Conservation (phyloP, 768 basidiomycete genomes). For the Phaeotremella skinneri region DNA sequence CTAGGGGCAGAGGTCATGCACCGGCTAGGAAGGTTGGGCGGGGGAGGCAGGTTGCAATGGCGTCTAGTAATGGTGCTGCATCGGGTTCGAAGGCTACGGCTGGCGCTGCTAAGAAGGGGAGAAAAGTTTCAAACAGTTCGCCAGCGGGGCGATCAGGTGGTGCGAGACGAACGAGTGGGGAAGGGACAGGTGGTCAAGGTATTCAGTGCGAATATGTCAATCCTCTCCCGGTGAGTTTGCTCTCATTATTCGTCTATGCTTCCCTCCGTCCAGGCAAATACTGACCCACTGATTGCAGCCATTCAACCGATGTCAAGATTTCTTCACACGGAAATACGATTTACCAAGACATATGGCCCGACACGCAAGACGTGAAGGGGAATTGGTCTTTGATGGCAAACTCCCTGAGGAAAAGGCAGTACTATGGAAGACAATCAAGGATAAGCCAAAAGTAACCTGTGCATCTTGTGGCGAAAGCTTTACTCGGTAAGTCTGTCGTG, state of each 20-base stretch:
- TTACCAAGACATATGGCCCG: slow-evolving; percentile 46
- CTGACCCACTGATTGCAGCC: slow-evolving; percentile 26
- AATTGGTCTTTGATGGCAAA: slow-evolving; percentile 42
- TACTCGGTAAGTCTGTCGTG: slow-evolving; percentile 33
- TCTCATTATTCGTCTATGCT: slow-evolving; percentile 5
- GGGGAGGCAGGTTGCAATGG: not conserved
- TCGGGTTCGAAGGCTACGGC: slow-evolving; percentile 4
- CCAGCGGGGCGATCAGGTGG: slow-evolving; percentile 1
- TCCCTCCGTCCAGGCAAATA: not conserved
- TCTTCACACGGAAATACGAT: slow-evolving; percentile 48
- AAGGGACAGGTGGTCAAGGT: slow-evolving; percentile 16
- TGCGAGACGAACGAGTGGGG: slow-evolving; percentile 8
- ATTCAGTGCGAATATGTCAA: slow-evolving; percentile 46
- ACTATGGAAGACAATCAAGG: slow-evolving; percentile 44
- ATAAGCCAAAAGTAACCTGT: slow-evolving; percentile 45
- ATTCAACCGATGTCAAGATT: slow-evolving; percentile 44
- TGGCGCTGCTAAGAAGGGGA: not conserved
- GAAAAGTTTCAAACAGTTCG: not conserved
- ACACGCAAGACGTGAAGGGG: slow-evolving; percentile 45
- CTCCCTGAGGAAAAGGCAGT: slow-evolving; percentile 40
- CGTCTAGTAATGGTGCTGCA: not conserved
- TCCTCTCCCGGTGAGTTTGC: slow-evolving; percentile 38
- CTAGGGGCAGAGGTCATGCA: slow-evolving; percentile 7
- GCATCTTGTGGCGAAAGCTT: slow-evolving; percentile 41
- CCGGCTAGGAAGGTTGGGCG: not conserved